Evolutionary conservation across 2,329 filamentous ascomycete genomes (phyloP), one percentile per base, ranked within the genome.

Genomic region (Xylaria arbuscula): DNA sequence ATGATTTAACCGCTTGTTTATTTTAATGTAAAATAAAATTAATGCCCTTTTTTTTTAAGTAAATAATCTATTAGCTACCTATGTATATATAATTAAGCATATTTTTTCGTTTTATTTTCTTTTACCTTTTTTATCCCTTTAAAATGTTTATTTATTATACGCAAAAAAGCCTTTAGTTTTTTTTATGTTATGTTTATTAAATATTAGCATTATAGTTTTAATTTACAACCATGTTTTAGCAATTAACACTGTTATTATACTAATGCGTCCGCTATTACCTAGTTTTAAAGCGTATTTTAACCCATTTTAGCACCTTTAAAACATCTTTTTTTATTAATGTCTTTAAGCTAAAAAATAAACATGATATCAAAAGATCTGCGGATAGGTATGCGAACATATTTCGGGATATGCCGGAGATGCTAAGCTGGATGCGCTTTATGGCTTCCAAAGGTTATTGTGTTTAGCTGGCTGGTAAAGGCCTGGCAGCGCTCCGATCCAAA

Each of bases 171-270:
- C 10, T 36, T 36, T 47, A n/a, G 9, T 47, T n/a, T 47, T n/a
- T n/a, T n/a, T n/a, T n/a, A n/a, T n/a, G n/a, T n/a, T n/a, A n/a
- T n/a, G n/a, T n/a, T n/a, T n/a, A n/a, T 47, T 47, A n/a, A 5
- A 47, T 47, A 47, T 19, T n/a, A 47, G 17, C 9, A 47, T 19
- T 5, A 5, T 47, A 19, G 9, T 47, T 47, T 47, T 47, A n/a
- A 47, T 47, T 47, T n/a, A 47, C 19, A n/a, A 47, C 2, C 3
- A 47, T 47, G 9, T 47, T n/a, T 5, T n/a, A n/a, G 9, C n/a
- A 47, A n/a, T 47, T 47, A n/a, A 47, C 42, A 2, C 42, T 47
- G 10, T 36, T 36, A 54, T 54, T 54, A 54, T 36, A 36, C n/a
- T 32, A 36, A 42, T 56, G 36, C 36, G 17, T 24, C 17, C 24